Evolutionary conservation across 2,329 filamentous ascomycete species (phyloP).

Genomic region (Venturiaceae sp.): DNA sequence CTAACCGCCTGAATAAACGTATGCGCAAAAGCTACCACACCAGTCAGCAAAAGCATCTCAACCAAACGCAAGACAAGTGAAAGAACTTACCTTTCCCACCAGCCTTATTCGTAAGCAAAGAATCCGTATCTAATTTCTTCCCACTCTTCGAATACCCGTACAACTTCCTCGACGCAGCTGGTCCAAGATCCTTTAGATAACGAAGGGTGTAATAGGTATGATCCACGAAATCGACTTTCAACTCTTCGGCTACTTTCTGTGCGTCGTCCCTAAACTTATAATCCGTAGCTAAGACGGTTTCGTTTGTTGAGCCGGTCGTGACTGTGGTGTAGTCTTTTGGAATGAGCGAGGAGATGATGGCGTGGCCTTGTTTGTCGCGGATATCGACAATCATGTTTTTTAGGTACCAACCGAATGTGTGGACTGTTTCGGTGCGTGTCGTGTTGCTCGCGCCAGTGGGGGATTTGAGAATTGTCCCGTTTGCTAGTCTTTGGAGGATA

Average conservation of each 20-base stretch:
- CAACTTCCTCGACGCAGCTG: not conserved
- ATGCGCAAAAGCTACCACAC: not conserved
- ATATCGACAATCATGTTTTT: not conserved
- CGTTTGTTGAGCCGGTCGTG: no score
- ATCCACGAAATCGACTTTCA: not conserved
- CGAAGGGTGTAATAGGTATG: not conserved
- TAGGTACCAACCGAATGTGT: constrained; percentile 2
- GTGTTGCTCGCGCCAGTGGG: no score
- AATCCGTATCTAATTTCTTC: not conserved
- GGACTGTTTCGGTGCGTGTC: not conserved
- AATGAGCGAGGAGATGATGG: not conserved
- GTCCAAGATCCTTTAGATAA: not conserved
- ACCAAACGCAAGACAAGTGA: no score
- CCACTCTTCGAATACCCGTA: not conserved
- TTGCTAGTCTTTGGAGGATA: not conserved
- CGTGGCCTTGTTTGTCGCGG: not conserved
- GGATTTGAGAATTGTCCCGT: not conserved
- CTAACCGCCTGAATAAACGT: not conserved
- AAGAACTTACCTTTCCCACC: not conserved
- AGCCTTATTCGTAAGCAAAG: not conserved
- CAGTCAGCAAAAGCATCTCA: not conserved
- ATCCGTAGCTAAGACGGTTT: not conserved
- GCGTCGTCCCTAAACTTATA: not conserved
- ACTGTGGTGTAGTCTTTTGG: not conserved
- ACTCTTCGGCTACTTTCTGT: not conserved